Evolutionary conservation across 1,284 basidiomycete genomes (phyloP), one percentile per base, ranked within the genome.

Genomic region (Rhizoctonia solani): DNA sequence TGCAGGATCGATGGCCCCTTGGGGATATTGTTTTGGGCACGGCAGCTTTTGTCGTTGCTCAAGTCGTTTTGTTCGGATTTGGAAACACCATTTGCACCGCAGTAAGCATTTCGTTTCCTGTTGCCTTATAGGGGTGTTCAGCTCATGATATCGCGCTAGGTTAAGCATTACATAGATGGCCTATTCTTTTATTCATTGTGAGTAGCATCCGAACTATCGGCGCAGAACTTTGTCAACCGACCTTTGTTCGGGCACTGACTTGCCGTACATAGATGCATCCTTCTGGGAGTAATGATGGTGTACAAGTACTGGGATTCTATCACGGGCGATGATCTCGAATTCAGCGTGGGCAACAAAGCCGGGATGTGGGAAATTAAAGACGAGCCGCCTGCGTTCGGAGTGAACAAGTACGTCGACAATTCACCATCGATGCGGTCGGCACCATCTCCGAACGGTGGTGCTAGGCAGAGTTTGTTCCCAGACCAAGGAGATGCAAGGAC

Each of bases 241-340:
- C 59, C 59, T 63, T 63, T 50, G 59, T 42, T 23, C 27, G 47
- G 59, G 47, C 27, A 25, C 59, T 19, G 49, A 39, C 34, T 41
- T 63, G 30, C 59, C 59, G 16, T 16, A 39, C 23, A n/a, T 42
- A 63, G 59, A 49, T 98, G 95, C 80, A 91, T 95, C 79, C 85
- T 99, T 54, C 83, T 99, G 42, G 90, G 91, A 73, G 95, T 99
- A 61, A 99, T 99, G 96, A 99, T 99, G 96, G 91, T 98, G 54
- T 99, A 99, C 86, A 98, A 98, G 78, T 95, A 95, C 79, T 98
- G 95, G 94, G 95, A 98, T 77, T 91, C 89, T 72, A 98, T 99
- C 77, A 98, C 96, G 66, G 95, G 83, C 74, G 96, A 98, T 79
- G 97, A 99, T 75, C 87, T 99, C 68, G 97, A 99, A 78, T 99